Base-by-base conservation (phyloP, 345 rosid genomes). In the Sisymbrium altissimum region DNA sequence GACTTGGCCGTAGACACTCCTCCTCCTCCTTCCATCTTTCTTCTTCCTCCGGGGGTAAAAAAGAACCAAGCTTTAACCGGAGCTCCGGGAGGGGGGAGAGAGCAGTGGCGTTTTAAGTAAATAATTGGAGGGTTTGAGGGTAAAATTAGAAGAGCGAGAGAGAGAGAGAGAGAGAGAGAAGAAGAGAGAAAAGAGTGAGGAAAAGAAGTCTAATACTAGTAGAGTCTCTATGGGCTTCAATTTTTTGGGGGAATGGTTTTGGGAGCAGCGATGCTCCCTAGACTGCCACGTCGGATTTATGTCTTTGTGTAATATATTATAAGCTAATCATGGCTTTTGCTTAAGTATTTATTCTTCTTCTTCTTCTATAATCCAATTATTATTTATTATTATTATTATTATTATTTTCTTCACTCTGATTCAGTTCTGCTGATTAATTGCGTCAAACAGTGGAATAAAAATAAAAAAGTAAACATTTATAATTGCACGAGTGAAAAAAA, bases 251-350 rank as follows among this genome's bases (percentile, higher is more conserved):
- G 79, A 72, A 80, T 53, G 49, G 54, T 73, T 83, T 76, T 67
- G 11, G 81, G 66, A 61, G 69, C 77, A 44, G 70, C 67, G 82
- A 65, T 73, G 88, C 86, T 82, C 93, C 97, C 93, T 85, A 84
- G 79, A 79, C 77, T 87, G 97, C 91, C 97, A 92, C 96, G 97
- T 91, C 82, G 38, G 71, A 23, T 54, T 0, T 48, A 6, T 41
- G n/a, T 30, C 39, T 55, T 72, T 59, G 75, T 45, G 53, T 67
- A 61, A n/a, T 67, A 61, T 66, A 73, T 74, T 66, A 77, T 65
- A 68, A 72, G 30, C 70, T 78, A 76, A 68, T 81, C 82, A 79
- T 75, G 52, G 70, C 39, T 3, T 35, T 32, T 74, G 30, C 70
- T 27, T 78, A 58, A 48, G 9, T 61, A 40, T 40, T 6, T 39